Conservation (phyloP, 805 yeast species). For the Saturnispora diversa region DNA sequence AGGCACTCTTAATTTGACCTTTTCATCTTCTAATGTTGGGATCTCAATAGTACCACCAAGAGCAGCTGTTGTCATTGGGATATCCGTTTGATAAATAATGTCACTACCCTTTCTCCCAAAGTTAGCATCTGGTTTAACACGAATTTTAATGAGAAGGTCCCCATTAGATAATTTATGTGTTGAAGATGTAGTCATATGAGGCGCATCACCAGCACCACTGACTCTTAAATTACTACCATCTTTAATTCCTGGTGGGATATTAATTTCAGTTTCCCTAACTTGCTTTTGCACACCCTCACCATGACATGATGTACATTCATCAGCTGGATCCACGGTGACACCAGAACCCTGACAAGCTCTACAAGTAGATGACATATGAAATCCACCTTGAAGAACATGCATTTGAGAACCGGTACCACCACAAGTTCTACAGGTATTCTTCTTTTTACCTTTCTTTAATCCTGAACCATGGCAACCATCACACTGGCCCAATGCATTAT, state of each 20-base stretch:
- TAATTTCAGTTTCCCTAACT: slow-evolving; percentile 65
- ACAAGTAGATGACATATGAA: slow-evolving; percentile 95
- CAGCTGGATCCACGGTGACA: slow-evolving; percentile 55
- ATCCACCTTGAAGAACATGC: slow-evolving; percentile 82
- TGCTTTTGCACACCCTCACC: slow-evolving; percentile 79
- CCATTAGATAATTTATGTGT: slow-evolving; percentile 69
- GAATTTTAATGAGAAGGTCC: slow-evolving; percentile 76
- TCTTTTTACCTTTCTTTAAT: slow-evolving; percentile 63
- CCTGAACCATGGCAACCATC: slow-evolving; percentile 80
- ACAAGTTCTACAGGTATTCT: slow-evolving; percentile 76
- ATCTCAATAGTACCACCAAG: slow-evolving; percentile 84
- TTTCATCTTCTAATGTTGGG: slow-evolving; percentile 78
- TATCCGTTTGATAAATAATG: slow-evolving; percentile 54
- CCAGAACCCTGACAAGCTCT: slow-evolving; percentile 83
- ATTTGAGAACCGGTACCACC: slow-evolving; percentile 90
- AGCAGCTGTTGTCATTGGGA: slow-evolving; percentile 94
- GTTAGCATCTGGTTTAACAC: slow-evolving; percentile 63
- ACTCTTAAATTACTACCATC: slow-evolving; percentile 83
- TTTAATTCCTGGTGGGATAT: slow-evolving; percentile 79
- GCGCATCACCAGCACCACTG: slow-evolving; percentile 86
- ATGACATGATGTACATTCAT: slow-evolving; percentile 73
- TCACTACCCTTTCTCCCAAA: slow-evolving; percentile 64
- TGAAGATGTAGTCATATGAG: slow-evolving; percentile 65
- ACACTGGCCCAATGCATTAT: slow-evolving; percentile 71
- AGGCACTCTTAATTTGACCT: slow-evolving; percentile 69